A percentile compares a stretch with the other conserved stretches of the same genome.
phyloP scores from a whole-genome alignment of 768 basidiomycete species.

The Tulasnella sp. region DNA sequence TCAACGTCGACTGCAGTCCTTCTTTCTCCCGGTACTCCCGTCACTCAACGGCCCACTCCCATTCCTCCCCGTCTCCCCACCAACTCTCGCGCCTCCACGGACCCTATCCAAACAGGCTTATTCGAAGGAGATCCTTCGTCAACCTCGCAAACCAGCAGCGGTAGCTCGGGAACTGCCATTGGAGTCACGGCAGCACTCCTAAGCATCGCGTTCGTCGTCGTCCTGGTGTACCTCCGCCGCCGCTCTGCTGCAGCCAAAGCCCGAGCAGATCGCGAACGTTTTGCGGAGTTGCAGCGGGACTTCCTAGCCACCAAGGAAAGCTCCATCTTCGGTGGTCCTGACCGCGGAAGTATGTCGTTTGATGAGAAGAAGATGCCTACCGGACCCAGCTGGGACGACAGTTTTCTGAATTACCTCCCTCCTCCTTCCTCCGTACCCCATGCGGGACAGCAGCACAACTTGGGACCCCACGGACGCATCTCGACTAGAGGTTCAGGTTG shows the following conservation, averaged over 20 bases:
- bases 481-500: background rate
- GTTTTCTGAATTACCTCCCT: slow-evolving; percentile 1
- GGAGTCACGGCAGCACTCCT: background rate
- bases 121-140: background rate
- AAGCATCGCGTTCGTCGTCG: background rate
- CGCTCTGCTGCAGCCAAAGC: background rate
- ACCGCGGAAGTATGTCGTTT: background rate
- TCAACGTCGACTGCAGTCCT: background rate
- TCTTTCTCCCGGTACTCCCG: background rate
- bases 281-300: background rate
- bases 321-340: slow-evolving; percentile 5
- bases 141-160: background rate
- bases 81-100: background rate
- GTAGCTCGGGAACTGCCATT: background rate
- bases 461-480: background rate
- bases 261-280: background rate
- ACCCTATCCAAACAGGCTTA: background rate
- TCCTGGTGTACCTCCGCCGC: background rate
- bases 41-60: background rate
- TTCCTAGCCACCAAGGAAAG: slow-evolving; percentile 10
- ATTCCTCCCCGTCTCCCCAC: background rate
- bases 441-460: background rate
- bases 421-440: background rate
- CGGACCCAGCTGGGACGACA: slow-evolving; percentile 3
- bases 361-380: background rate